Conservation (phyloP, 371 early-diverging fungal species). For the Lichtheimia ornata region DNA sequence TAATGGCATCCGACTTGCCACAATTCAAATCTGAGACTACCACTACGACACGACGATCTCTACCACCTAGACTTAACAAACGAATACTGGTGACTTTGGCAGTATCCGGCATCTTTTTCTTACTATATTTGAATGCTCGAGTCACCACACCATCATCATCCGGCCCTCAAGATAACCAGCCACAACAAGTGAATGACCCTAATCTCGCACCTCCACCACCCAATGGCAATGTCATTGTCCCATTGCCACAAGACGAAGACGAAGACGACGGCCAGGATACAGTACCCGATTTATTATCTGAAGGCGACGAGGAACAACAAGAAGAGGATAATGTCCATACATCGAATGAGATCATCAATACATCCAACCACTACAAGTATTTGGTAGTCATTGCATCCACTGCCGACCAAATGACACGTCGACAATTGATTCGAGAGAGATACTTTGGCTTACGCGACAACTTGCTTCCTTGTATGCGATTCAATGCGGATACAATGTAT, state of each 20-base stretch:
- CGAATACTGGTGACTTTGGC: constrained; percentile 14
- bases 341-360: constrained; percentile 21
- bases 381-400: constrained; percentile 54
- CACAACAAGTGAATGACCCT: too few species aligned
- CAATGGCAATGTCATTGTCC: neutral
- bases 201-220: neutral
- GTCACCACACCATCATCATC: constrained; percentile 8
- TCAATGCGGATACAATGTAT: constrained; percentile 45
- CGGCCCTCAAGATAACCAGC: neutral
- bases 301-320: neutral
- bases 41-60: neutral
- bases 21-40: constrained; percentile 20
- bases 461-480: constrained; percentile 42
- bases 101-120: constrained; percentile 11
- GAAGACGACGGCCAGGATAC: neutral
- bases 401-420: constrained; percentile 33
- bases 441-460: constrained; percentile 58
- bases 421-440: constrained; percentile 46
- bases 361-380: constrained; percentile 39
- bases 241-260: neutral
- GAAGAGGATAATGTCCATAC: neutral
- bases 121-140: constrained; percentile 14
- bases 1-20: constrained; percentile 22
- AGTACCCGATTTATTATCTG: too few species aligned
- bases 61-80: constrained; percentile 16